These are phyloP conservation scores for Claviceps purpurea DNA, from an alignment of 2,329 filamentous ascomycete species.

Conservation along the genomic window DNA sequence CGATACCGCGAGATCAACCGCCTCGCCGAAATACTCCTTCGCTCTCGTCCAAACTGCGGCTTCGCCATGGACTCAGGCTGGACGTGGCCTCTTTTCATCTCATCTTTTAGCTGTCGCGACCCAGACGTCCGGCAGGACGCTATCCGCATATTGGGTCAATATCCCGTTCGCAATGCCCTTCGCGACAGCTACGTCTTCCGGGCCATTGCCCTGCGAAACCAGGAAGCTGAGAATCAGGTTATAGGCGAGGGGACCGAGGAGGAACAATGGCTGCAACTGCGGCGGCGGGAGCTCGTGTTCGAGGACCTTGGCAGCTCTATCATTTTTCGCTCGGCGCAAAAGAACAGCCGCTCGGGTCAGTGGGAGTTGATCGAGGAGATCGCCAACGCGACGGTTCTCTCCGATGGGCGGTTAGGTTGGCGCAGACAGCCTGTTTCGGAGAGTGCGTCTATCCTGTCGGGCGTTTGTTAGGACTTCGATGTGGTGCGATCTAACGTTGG, in stretches of 20 bases:
- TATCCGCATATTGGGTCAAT: constrained; percentile 24
- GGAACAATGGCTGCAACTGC: constrained; percentile 26
- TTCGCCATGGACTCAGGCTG: constrained; percentile 34
- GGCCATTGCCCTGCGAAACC: constrained; percentile 25
- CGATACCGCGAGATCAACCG: constrained; percentile 28
- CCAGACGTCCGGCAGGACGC: constrained; percentile 24
- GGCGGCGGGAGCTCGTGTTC: constrained; percentile 24
- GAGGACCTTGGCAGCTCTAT: constrained; percentile 23
- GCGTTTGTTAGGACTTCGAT: constrained; percentile 11
- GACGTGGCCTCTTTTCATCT: constrained; percentile 30
- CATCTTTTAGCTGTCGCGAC: constrained; percentile 28
- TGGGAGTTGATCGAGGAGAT: constrained; percentile 27
- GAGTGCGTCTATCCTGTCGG: constrained; percentile 17
- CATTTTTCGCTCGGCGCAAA: constrained; percentile 23
- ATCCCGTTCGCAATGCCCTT: constrained; percentile 30
- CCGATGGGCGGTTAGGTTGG: constrained; percentile 22
- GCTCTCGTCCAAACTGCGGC: constrained; percentile 20
- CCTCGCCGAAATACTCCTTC: constrained; percentile 24
- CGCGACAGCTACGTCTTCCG: constrained; percentile 27
- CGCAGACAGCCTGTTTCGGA: constrained; percentile 22
- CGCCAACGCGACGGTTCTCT: constrained; percentile 17
- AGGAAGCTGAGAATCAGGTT: constrained; percentile 21
- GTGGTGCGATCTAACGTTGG: not conserved
- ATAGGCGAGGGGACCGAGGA: constrained; percentile 17
- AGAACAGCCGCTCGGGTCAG: constrained; percentile 14